phyloP scores from a whole-genome alignment of 306 rosid species.

The Fagus sylvatica region DNA sequence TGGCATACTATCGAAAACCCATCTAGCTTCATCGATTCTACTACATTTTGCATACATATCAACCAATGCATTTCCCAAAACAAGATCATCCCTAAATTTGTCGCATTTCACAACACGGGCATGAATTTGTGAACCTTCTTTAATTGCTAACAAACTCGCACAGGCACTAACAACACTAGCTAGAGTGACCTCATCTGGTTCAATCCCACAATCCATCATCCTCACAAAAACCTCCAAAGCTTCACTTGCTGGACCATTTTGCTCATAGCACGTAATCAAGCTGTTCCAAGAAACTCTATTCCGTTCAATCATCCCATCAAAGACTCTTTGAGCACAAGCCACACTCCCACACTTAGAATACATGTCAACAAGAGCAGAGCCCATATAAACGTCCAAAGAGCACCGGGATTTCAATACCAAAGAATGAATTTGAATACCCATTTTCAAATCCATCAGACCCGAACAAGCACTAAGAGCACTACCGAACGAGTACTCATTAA shows the following conservation, averaged over 20 bases:
- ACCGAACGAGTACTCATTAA: constrained; percentile 50
- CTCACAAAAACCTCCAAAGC: constrained; percentile 50
- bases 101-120: constrained; percentile 40
- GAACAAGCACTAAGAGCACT: constrained; percentile 60
- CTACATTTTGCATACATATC: constrained; percentile 63
- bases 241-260: constrained; percentile 51
- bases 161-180: constrained; percentile 68
- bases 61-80: constrained; percentile 57
- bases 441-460: constrained; percentile 41
- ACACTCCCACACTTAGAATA: constrained; percentile 54
- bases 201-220: constrained; percentile 52
- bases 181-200: constrained; percentile 53
- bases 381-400: constrained; percentile 45
- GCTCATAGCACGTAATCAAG: constrained; percentile 65
- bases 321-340: constrained; percentile 46
- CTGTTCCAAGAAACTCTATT: constrained; percentile 63
- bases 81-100: constrained; percentile 45
- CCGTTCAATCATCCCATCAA: constrained; percentile 51
- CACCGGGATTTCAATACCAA: constrained; percentile 36
- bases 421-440: constrained; percentile 56
- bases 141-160: constrained; percentile 45
- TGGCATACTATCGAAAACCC: constrained; percentile 57
- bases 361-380: constrained; percentile 60
- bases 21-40: constrained; percentile 46
- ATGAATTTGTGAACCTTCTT: constrained; percentile 58